Conservation (phyloP, 2,329 filamentous ascomycete genomes). For the Phialemoniopsis sp. region DNA sequence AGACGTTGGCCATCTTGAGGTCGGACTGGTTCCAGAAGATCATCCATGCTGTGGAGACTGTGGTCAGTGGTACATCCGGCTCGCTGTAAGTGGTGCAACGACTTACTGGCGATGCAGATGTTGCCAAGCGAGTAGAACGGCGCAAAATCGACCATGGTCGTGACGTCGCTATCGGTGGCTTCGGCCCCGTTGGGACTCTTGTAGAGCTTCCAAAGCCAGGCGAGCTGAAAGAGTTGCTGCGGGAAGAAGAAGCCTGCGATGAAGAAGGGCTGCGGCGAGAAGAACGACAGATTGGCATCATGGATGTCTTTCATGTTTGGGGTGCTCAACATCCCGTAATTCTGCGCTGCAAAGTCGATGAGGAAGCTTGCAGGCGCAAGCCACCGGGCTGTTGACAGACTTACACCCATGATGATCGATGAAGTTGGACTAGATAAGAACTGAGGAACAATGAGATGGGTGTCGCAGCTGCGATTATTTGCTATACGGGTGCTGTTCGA, state of each 20-base stretch:
- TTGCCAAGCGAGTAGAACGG: constrained; percentile 54
- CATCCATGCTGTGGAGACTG: constrained; percentile 47
- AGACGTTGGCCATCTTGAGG: constrained; percentile 47
- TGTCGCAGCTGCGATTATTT: no score
- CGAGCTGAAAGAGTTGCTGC: constrained; percentile 54
- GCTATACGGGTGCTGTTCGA: no score
- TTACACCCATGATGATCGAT: constrained; percentile 41
- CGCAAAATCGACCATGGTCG: constrained; percentile 47
- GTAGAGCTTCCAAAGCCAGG: constrained; percentile 53
- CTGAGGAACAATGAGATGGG: no score
- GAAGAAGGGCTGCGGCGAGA: constrained; percentile 53
- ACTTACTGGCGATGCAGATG: constrained; percentile 51
- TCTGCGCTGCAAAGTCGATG: constrained; percentile 54
- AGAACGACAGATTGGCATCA: constrained; percentile 53
- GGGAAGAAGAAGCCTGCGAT: constrained; percentile 59
- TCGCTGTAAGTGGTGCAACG: constrained; percentile 14
- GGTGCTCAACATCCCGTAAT: constrained; percentile 51
- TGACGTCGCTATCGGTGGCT: constrained; percentile 32
- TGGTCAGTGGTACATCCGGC: no score
- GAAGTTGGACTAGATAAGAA: background rate
- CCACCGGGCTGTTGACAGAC: constrained; percentile 47
- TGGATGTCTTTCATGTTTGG: constrained; percentile 59
- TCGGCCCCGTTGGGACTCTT: constrained; percentile 34
- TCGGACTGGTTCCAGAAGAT: constrained; percentile 54
- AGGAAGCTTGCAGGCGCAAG: constrained; percentile 50